A percentile compares a stretch with the other conserved stretches of the same genome.
phyloP scores from a whole-genome alignment of 495 filamentous ascomycete species.

The Neurospora terricola region DNA sequence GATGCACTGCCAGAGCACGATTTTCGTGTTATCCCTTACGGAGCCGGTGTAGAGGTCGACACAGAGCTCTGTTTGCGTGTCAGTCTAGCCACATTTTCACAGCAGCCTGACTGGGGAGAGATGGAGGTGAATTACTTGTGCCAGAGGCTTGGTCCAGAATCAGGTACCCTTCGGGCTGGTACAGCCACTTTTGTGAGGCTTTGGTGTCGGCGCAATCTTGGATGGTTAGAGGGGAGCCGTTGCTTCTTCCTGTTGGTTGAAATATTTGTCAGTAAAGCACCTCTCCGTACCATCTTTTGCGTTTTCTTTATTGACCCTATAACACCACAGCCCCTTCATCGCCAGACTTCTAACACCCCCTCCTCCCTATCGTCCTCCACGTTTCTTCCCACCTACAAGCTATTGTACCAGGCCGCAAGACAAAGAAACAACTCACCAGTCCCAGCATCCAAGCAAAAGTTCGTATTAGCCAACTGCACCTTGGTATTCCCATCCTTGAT shows the following conservation, averaged over 20 bases:
- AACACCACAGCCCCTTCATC: too few relatives aligned
- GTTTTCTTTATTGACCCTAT: too few relatives aligned
- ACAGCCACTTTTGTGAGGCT: slow-evolving; percentile 35
- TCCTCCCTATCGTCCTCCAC: too few relatives aligned
- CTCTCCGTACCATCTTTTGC: too few relatives aligned
- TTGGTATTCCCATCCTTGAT: slow-evolving; percentile 30
- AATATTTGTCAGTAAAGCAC: background rate
- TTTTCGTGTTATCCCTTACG: background rate
- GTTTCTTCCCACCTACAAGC: too few relatives aligned
- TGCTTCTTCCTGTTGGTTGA: slow-evolving; percentile 44
- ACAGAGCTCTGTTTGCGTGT: background rate
- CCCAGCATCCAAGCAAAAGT: slow-evolving; percentile 41
- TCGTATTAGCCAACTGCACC: slow-evolving; percentile 36
- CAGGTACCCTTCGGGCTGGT: slow-evolving; percentile 31
- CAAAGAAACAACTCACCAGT: too few relatives aligned
- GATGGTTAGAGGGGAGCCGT: slow-evolving; percentile 20
- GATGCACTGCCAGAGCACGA: background rate
- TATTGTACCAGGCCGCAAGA: too few relatives aligned
- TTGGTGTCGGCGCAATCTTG: slow-evolving; percentile 32
- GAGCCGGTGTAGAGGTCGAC: background rate
- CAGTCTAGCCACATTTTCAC: too few relatives aligned
- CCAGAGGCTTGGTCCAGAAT: background rate
- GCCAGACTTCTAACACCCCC: too few relatives aligned
- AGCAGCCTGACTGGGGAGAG: too few relatives aligned
- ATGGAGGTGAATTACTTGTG: background rate